Evolutionary conservation across 768 basidiomycete genomes (phyloP).

Genomic region (Porphyrellus cyaneotinctus): DNA sequence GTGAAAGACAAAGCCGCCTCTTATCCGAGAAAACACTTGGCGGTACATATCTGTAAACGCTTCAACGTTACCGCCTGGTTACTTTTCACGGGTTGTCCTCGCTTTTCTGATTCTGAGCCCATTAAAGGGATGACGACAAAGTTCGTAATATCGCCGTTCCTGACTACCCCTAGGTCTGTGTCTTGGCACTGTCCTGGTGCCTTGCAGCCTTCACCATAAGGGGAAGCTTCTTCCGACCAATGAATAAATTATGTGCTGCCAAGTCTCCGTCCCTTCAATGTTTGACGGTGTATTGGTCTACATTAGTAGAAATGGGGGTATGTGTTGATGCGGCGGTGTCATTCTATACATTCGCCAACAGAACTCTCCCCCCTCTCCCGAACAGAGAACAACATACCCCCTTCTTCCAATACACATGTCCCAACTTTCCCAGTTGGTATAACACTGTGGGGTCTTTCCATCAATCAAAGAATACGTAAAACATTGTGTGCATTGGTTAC

Average conservation of each 20-base stretch:
- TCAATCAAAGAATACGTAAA: too few species aligned
- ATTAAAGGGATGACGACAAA: background rate
- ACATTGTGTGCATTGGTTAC: too few species aligned
- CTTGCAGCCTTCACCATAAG: background rate
- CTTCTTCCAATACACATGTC: too few species aligned
- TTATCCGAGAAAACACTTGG: constrained; percentile 3
- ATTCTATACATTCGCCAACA: too few species aligned
- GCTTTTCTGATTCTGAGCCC: background rate
- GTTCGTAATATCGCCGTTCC: background rate
- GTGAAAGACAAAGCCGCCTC: constrained; percentile 1
- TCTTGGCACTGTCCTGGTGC: background rate
- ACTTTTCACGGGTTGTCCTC: background rate
- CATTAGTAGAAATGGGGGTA: too few species aligned
- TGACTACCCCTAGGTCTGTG: background rate
- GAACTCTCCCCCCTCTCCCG: too few species aligned
- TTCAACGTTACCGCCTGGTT: background rate
- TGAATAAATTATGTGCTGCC: background rate
- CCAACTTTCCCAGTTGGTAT: too few species aligned
- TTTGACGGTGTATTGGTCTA: too few species aligned
- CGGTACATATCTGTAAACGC: background rate
- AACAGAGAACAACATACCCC: too few species aligned
- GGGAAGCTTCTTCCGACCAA: background rate
- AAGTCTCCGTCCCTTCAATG: too few species aligned
- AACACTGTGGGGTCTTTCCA: too few species aligned
- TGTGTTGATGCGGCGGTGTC: too few species aligned